Conservation (phyloP, 1,284 basidiomycete species). For the Apiotrichum veenhuisii region DNA sequence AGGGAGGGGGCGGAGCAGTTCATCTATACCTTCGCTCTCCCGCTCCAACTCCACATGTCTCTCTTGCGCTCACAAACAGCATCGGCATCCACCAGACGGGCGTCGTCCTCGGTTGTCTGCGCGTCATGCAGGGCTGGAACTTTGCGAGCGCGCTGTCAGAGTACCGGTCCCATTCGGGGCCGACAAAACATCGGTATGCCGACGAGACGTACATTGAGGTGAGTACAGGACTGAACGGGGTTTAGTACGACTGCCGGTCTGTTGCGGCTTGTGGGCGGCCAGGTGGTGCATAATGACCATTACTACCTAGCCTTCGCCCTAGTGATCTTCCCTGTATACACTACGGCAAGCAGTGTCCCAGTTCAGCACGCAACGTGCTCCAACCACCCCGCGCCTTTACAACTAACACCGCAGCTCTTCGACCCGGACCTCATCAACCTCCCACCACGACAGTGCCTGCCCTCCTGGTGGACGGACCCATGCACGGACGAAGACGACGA, state of each 20-base stretch:
- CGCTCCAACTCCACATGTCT: background rate
- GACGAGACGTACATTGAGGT: slow-evolving; percentile 50
- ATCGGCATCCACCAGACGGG: slow-evolving; percentile 48
- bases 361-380: too few relatives aligned
- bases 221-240: too few relatives aligned
- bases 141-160: slow-evolving; percentile 45
- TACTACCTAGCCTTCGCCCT: too few relatives aligned
- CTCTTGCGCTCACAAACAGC: slow-evolving; percentile 17
- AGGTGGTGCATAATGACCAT: too few relatives aligned
- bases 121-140: slow-evolving; percentile 47
- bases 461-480: slow-evolving; percentile 31
- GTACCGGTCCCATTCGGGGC: slow-evolving; percentile 46
- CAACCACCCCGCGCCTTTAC: too few relatives aligned
- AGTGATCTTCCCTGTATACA: too few relatives aligned
- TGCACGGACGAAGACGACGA: slow-evolving; percentile 16
- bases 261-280: too few relatives aligned
- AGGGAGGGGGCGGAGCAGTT: too few relatives aligned
- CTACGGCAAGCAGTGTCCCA: too few relatives aligned
- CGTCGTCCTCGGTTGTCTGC: slow-evolving; percentile 42
- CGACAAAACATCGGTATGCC: slow-evolving; percentile 43
- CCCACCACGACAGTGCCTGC: slow-evolving; percentile 29
- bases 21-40: too few relatives aligned
- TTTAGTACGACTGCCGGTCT: too few relatives aligned
- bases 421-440: slow-evolving; percentile 47
- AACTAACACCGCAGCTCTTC: slow-evolving; percentile 32